A percentile compares a stretch with the other conserved stretches of the same genome.
phyloP scores from a whole-genome alignment of 306 rosid genomes.

The Biancaea sappan region DNA sequence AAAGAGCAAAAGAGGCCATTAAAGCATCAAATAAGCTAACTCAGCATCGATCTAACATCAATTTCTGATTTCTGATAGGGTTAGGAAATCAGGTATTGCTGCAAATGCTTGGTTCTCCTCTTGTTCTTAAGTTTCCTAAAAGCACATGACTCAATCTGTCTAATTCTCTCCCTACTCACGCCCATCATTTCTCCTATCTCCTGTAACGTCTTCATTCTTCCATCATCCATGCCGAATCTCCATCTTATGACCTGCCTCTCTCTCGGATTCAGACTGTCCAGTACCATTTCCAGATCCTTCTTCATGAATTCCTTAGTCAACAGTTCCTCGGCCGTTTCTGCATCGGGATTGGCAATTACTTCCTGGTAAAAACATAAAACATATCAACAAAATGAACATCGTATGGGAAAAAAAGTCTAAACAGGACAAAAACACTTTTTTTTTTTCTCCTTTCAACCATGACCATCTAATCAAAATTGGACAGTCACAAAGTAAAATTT shows the following conservation, averaged over 20 bases:
- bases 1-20: constrained; percentile 31
- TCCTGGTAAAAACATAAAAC: constrained; percentile 54
- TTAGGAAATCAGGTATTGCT: constrained; percentile 76
- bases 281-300: constrained; percentile 75
- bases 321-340: constrained; percentile 77
- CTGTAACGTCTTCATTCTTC: constrained; percentile 91
- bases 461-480: too few relatives aligned
- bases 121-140: constrained; percentile 89
- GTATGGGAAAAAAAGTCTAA: background rate
- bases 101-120: constrained; percentile 85
- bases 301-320: constrained; percentile 76
- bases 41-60: constrained; percentile 26
- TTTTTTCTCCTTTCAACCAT: too few relatives aligned
- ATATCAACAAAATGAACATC: constrained; percentile 37
- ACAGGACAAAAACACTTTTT: too few relatives aligned
- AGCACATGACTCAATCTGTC: constrained; percentile 89
- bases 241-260: constrained; percentile 85
- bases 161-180: constrained; percentile 92
- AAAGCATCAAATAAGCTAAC: constrained; percentile 40
- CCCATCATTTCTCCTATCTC: constrained; percentile 96
- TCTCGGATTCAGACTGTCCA: constrained; percentile 79
- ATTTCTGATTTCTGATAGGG: constrained; percentile 34
- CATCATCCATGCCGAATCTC: constrained; percentile 98
- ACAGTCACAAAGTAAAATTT: too few relatives aligned
- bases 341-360: constrained; percentile 69